phyloP scores from a whole-genome alignment of 1,139 yeast genomes.

The Diutina rugosa region DNA sequence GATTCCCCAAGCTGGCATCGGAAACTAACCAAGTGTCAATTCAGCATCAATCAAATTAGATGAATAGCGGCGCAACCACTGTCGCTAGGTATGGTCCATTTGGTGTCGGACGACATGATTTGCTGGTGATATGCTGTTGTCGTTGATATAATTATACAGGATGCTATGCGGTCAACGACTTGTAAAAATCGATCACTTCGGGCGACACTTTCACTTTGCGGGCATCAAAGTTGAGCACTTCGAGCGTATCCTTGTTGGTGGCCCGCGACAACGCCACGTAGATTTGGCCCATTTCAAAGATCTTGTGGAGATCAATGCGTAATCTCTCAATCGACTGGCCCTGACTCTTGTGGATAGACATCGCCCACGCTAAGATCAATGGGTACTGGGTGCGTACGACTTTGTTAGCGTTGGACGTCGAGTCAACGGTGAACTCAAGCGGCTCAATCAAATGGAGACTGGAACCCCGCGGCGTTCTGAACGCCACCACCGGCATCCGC shows the following conservation, averaged over 20 bases:
- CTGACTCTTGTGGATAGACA: conserved; percentile 91
- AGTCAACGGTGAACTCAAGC: background rate
- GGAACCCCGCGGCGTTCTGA: background rate
- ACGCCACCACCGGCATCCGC: background rate
- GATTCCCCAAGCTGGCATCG: too few species aligned
- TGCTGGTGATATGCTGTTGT: too few species aligned
- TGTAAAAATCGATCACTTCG: background rate
- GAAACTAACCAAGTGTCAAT: too few species aligned
- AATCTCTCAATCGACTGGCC: conserved; percentile 87
- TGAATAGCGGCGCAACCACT: too few species aligned
- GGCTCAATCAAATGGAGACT: background rate
- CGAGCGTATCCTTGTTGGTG: conserved; percentile 13
- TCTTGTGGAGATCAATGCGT: conserved; percentile 60
- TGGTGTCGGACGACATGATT: too few species aligned
- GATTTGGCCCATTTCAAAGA: conserved; percentile 91
- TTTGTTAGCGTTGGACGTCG: background rate
- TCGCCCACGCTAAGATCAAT: conserved; percentile 83
- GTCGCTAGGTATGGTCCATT: too few species aligned
- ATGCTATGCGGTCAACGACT: background rate
- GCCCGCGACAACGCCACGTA: conserved; percentile 90
- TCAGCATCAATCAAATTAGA: too few species aligned
- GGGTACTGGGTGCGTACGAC: conserved; percentile 54
- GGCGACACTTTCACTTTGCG: background rate
- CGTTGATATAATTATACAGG: background rate
- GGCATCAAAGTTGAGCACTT: background rate